These are phyloP conservation scores for Gamarada debralockiae DNA, from an alignment of 495 filamentous ascomycete species.

Conservation along the genomic window DNA sequence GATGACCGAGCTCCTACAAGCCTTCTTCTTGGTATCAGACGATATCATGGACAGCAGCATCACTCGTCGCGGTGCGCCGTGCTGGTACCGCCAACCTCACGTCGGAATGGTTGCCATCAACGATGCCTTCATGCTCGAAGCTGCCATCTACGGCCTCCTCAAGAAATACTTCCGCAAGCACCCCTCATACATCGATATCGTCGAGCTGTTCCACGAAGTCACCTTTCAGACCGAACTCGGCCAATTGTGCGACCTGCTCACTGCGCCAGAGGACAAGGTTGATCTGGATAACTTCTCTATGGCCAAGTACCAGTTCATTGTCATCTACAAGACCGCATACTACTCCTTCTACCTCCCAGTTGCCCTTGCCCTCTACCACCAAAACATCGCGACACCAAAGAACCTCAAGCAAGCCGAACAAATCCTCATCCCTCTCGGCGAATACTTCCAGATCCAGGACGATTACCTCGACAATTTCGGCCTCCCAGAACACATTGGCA, in stretches of 20 bases:
- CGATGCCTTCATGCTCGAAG: constrained; percentile 95
- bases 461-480: constrained; percentile 98
- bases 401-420: constrained; percentile 84
- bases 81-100: constrained; percentile 86
- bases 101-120: constrained; percentile 97
- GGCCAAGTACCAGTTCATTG: constrained; percentile 96
- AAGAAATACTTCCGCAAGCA: constrained; percentile 90
- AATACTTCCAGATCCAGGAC: constrained; percentile 99
- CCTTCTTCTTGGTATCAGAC: constrained; percentile 97
- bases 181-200: constrained; percentile 77
- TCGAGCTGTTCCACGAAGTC: constrained; percentile 95
- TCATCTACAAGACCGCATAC: constrained; percentile 98
- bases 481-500: constrained; percentile 84
- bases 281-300: constrained; percentile 91
- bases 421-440: constrained; percentile 95
- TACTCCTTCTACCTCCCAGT: constrained; percentile 99
- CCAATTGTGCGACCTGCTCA: constrained; percentile 90
- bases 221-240: constrained; percentile 92
- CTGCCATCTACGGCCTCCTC: constrained; percentile 81
- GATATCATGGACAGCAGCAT: constrained; percentile 97
- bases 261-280: constrained; percentile 87
- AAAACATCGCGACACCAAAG: constrained; percentile 72
- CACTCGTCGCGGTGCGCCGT: constrained; percentile 87
- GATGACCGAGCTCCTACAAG: constrained; percentile 96
- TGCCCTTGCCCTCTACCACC: constrained; percentile 79